Evolutionary conservation across 768 basidiomycete species (phyloP).

Genomic region (Tylopilus subfusipes): DNA sequence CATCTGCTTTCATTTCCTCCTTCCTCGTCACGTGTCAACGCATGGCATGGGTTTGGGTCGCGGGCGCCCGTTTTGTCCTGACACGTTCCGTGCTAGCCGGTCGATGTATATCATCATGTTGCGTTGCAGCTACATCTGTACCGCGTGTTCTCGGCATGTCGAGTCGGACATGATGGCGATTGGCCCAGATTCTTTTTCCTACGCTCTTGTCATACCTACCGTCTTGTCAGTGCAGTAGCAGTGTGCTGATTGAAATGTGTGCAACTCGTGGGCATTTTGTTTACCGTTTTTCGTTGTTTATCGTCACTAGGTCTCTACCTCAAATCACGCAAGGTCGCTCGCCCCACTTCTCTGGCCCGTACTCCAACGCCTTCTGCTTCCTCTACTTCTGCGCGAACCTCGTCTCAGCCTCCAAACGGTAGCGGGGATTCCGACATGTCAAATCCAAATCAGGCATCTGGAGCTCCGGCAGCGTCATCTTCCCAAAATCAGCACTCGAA

Average conservation of each 20-base stretch:
- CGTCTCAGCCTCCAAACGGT: conserved; percentile 34
- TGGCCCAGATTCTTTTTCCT: conserved; percentile 32
- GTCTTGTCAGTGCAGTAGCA: conserved; percentile 34
- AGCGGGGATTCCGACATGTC: conserved; percentile 34
- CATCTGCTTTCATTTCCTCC: conserved; percentile 34
- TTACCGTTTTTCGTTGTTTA: conserved; percentile 33
- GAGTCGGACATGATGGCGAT: conserved; percentile 33
- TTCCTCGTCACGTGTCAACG: conserved; percentile 39
- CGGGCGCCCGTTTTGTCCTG: conserved; percentile 30
- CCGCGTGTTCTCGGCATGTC: conserved; percentile 36
- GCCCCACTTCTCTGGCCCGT: conserved; percentile 57
- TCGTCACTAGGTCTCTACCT: conserved; percentile 70
- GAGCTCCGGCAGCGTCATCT: conserved; percentile 26
- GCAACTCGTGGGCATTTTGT: conserved; percentile 35
- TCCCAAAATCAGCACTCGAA: conserved; percentile 32
- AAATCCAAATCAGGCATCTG: conserved; percentile 36
- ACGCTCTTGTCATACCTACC: conserved; percentile 31
- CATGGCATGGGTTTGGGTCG: conserved; percentile 30
- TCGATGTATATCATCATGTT: conserved; percentile 34
- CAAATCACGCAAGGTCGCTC: conserved; percentile 76
- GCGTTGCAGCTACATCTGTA: conserved; percentile 30
- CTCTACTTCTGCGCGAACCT: conserved; percentile 32
- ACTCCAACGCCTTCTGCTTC: conserved; percentile 34
- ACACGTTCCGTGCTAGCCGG: conserved; percentile 28
- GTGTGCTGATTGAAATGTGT: conserved; percentile 40